Percentiles rank a stretch among this genome's conserved stretches.
These are phyloP conservation scores for Vitis hybrid DNA, from an alignment of 177 flowering plant species.

Conservation along the genomic window DNA sequence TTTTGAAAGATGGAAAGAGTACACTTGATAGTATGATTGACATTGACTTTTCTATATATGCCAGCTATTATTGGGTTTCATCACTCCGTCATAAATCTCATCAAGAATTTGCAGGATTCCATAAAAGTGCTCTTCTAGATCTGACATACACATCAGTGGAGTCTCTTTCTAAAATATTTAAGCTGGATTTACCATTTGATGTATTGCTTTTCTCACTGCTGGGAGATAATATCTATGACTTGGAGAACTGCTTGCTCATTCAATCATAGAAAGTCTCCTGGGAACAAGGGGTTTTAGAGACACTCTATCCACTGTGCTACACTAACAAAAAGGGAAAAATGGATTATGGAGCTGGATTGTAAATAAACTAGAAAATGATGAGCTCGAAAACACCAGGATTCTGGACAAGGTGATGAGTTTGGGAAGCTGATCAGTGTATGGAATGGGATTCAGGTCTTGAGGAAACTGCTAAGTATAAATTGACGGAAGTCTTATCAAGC, in stretches of 20 bases:
- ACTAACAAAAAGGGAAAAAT: no score
- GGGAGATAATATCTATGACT: constrained; percentile 82
- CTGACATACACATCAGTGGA: constrained; percentile 89
- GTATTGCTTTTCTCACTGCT: no score
- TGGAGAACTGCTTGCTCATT: constrained; percentile 89
- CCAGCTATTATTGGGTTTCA: constrained; percentile 56
- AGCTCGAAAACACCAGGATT: no score
- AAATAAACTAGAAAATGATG: no score
- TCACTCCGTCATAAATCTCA: constrained; percentile 73
- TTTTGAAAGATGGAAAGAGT: constrained; percentile 83
- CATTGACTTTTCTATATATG: constrained; percentile 76
- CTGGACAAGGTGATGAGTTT: no score
- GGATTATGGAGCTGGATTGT: no score
- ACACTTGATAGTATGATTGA: constrained; percentile 95
- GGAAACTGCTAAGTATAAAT: no score
- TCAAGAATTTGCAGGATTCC: constrained; percentile 87
- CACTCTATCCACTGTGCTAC: no score
- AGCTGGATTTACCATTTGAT: constrained; percentile 26
- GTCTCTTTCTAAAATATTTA: constrained; percentile 83
- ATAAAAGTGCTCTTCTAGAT: constrained; percentile 85
- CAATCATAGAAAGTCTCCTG: constrained; percentile 60
- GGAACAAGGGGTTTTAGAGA: no score
- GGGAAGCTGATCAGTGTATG: no score
- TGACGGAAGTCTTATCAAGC: no score
- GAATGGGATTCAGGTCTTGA: no score